Percentiles rank a stretch among this genome's conserved stretches.
These are phyloP conservation scores for Chlorella sp. DNA, from an alignment of 139 green algal genomes.

Conservation along the genomic window DNA sequence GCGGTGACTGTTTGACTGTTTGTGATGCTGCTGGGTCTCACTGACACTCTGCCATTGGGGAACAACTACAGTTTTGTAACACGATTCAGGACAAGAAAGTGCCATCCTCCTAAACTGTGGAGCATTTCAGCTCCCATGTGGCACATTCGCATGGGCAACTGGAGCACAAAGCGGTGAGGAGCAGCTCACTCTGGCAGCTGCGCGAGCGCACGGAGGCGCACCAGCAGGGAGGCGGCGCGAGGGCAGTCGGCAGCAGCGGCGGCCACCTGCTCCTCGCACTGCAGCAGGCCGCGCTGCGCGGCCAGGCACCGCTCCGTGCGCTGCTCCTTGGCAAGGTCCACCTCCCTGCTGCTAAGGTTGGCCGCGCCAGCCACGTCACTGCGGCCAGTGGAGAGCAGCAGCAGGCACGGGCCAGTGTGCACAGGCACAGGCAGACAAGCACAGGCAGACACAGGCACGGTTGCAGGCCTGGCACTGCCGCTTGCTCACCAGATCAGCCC, in stretches of 20 bases:
- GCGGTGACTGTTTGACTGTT: too few relatives aligned
- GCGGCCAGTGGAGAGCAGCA: neutral
- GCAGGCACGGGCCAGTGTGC: neutral
- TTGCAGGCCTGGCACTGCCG: neutral
- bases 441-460: neutral
- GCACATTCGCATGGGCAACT: too few relatives aligned
- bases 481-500: neutral
- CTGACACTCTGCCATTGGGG: too few relatives aligned
- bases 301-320: neutral
- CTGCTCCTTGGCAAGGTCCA: constrained; percentile 9
- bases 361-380: neutral
- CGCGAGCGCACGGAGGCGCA: too few relatives aligned
- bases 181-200: too few relatives aligned
- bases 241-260: too few relatives aligned
- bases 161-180: too few relatives aligned
- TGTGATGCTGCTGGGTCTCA: too few relatives aligned
- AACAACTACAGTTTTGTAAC: neutral
- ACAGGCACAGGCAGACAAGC: neutral
- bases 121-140: neutral
- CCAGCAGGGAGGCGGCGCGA: too few relatives aligned
- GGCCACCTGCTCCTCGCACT: too few relatives aligned
- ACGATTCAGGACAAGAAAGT: neutral
- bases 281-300: neutral
- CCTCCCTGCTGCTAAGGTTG: neutral
- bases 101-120: neutral